Conservation (phyloP, 164 flowering plant genomes). For the Santalum album region DNA sequence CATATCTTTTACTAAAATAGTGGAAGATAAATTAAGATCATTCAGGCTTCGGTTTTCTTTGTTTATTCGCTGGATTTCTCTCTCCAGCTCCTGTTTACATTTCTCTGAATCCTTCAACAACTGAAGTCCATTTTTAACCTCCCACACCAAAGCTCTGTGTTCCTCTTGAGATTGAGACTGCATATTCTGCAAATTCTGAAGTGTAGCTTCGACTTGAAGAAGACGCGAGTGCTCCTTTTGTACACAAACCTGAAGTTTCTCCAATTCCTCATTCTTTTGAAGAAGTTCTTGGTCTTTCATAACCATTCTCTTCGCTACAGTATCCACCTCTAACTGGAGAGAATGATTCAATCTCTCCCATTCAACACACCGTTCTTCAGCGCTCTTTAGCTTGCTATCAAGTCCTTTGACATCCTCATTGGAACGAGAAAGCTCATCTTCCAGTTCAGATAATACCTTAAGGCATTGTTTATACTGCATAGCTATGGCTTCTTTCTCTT, state of each 20-base stretch:
- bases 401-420: slow-evolving; percentile 26
- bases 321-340: slow-evolving; percentile 46
- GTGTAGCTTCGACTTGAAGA: slow-evolving; percentile 46
- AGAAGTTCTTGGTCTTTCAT: slow-evolving; percentile 56
- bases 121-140: slow-evolving; percentile 53
- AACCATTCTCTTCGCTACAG: slow-evolving; percentile 37
- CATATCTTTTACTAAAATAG: slow-evolving; percentile 34
- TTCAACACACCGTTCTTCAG: slow-evolving; percentile 43
- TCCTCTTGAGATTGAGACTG: slow-evolving; percentile 68
- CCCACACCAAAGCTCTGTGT: slow-evolving; percentile 46
- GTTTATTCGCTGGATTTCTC: slow-evolving; percentile 33
- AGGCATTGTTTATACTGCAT: slow-evolving; percentile 44
- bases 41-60: slow-evolving; percentile 50
- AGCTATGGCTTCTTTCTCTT: slow-evolving; percentile 42
- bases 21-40: slow-evolving; percentile 41
- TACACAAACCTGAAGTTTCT: slow-evolving; percentile 35
- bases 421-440: slow-evolving; percentile 40
- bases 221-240: slow-evolving; percentile 50
- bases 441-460: slow-evolving; percentile 47
- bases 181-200: slow-evolving; percentile 45
- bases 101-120: slow-evolving; percentile 59
- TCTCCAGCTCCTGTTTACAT: slow-evolving; percentile 42
- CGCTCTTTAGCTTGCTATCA: slow-evolving; percentile 35
- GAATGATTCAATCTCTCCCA: slow-evolving; percentile 55
- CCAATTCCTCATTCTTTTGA: slow-evolving; percentile 55